Percentiles rank a stretch among this genome's conserved stretches.
phyloP scores from a whole-genome alignment of 257 asterid species.

The Plantago major region DNA sequence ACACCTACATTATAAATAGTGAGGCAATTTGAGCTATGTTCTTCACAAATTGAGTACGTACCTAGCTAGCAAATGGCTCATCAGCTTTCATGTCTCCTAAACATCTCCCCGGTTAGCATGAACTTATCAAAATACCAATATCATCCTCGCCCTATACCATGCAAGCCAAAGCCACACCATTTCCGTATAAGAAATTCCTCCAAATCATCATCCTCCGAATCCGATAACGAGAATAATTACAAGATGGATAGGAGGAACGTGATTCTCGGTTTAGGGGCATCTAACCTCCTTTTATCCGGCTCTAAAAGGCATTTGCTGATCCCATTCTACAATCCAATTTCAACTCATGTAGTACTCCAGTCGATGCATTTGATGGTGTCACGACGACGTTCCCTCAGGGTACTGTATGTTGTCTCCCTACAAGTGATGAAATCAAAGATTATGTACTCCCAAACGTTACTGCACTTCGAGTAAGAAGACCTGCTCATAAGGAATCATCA shows the following conservation, averaged over 20 bases:
- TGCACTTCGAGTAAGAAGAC: slow-evolving; percentile 20
- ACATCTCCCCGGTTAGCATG: background rate
- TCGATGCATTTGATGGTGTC: background rate
- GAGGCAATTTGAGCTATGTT: too few species aligned
- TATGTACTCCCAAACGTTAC: slow-evolving; percentile 25
- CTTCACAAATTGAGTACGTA: too few species aligned
- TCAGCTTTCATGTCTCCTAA: background rate
- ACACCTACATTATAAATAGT: too few species aligned
- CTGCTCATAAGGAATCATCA: slow-evolving; percentile 28
- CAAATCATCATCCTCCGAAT: background rate
- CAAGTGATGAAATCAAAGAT: slow-evolving; percentile 14
- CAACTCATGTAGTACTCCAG: slow-evolving; percentile 20
- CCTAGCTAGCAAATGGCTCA: background rate
- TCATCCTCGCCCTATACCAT: background rate
- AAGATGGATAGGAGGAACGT: slow-evolving; percentile 33
- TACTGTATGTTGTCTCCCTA: slow-evolving; percentile 41
- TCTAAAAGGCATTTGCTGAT: slow-evolving; percentile 1
- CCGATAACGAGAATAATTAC: background rate
- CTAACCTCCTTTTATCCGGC: slow-evolving; percentile 21
- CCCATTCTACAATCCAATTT: slow-evolving; percentile 30
- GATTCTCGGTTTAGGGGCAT: slow-evolving; percentile 34
- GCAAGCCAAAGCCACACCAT: slow-evolving; percentile 18
- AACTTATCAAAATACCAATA: background rate
- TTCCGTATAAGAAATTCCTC: background rate
- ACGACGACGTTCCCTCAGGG: background rate